Conservation (phyloP, 2,329 filamentous ascomycete genomes). For the Pseudocercospora ulei region DNA sequence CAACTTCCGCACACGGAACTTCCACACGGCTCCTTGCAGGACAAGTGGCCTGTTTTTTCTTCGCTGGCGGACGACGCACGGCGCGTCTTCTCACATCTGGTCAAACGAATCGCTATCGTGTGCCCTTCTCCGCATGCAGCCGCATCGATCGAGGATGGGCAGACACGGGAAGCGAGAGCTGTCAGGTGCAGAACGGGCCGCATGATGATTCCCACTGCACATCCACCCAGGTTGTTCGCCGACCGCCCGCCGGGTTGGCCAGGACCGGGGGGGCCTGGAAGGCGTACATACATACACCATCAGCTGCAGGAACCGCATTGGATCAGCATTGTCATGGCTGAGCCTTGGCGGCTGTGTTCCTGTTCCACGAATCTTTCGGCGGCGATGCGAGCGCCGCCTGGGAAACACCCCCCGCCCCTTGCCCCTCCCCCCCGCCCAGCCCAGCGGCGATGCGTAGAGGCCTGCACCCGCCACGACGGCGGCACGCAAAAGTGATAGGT, state of each 20-base stretch:
- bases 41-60: constrained; percentile 12
- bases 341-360: constrained; percentile 15
- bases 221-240: constrained; percentile 20
- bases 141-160: constrained; percentile 10
- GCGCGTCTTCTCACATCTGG: constrained; percentile 19
- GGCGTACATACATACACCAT: constrained; percentile 13
- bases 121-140: too few relatives aligned
- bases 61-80: constrained; percentile 21
- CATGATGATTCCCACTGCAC: constrained; percentile 17
- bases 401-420: too few relatives aligned
- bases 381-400: constrained; percentile 11
- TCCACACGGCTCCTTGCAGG: constrained; percentile 24
- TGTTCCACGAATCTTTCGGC: constrained; percentile 23
- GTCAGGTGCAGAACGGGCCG: constrained; percentile 8
- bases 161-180: constrained; percentile 11
- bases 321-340: constrained; percentile 21
- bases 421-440: too few relatives aligned
- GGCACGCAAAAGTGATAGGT: constrained; percentile 21
- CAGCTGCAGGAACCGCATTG: constrained; percentile 23
- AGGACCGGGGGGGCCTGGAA: constrained; percentile 16
- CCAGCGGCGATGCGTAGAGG: constrained; percentile 15
- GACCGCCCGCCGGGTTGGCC: constrained; percentile 21
- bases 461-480: constrained; percentile 7
- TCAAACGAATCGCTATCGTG: constrained; percentile 22
- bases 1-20: constrained; percentile 12